Percentiles rank a stretch among this genome's conserved stretches.
Evolutionary conservation across 495 filamentous ascomycete species (phyloP).

Genomic region (Neurospora pannonica): DNA sequence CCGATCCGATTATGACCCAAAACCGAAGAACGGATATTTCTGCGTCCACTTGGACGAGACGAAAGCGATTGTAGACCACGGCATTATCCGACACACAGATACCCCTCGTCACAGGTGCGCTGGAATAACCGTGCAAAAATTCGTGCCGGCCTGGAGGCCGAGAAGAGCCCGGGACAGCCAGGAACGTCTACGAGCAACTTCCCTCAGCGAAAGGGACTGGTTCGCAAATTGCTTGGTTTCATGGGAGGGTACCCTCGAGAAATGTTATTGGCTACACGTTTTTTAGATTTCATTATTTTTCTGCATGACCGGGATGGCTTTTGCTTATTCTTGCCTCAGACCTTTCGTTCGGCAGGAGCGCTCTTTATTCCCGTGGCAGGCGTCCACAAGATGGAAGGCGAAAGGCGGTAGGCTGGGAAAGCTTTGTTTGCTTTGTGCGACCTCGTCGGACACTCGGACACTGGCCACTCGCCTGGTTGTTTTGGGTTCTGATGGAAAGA

Average conservation of each 20-base stretch:
- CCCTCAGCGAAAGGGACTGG: constrained; percentile 7
- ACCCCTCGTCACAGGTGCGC: constrained; percentile 8
- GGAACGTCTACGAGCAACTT: constrained; percentile 6
- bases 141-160: neutral
- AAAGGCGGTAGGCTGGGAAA: constrained; percentile 12
- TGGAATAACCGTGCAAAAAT: constrained; percentile 10
- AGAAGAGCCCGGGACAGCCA: constrained; percentile 1
- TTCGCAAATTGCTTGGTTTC: constrained; percentile 13
- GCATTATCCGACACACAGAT: constrained; percentile 5
- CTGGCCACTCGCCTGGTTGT: constrained; percentile 19
- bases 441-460: constrained; percentile 21
- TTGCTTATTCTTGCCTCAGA: constrained; percentile 21
- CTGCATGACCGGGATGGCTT: constrained; percentile 38
- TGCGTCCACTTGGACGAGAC: neutral
- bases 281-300: constrained; percentile 35
- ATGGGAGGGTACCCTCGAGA: constrained; percentile 15
- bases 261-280: constrained; percentile 12
- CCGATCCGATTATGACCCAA: constrained; percentile 19
- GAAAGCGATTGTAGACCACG: neutral
- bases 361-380: constrained; percentile 31
- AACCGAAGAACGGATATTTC: neutral
- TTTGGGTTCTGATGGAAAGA: constrained; percentile 3
- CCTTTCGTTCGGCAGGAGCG: constrained; percentile 22
- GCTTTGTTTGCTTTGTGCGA: constrained; percentile 19
- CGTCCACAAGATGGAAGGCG: constrained; percentile 18